Evolutionary conservation across 2,329 filamentous ascomycete species (phyloP).

Genomic region (Penicillium crustosum): DNA sequence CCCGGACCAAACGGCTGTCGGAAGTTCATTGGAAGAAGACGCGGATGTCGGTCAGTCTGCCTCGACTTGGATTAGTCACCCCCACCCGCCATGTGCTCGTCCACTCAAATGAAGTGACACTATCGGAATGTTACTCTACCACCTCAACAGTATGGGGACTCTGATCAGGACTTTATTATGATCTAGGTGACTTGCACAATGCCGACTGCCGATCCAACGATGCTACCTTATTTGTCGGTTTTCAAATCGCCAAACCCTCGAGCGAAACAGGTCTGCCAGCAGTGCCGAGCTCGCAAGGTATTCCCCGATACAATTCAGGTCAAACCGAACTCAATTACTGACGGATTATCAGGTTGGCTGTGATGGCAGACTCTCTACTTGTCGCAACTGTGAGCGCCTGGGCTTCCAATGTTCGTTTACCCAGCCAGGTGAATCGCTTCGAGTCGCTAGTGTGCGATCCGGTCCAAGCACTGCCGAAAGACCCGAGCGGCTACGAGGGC

Average conservation of each 20-base stretch:
- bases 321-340: background rate
- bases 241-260: background rate
- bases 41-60: background rate
- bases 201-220: background rate
- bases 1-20: background rate
- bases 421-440: background rate
- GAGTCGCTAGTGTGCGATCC: too few species aligned
- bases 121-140: background rate
- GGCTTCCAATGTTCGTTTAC: conserved; percentile 1
- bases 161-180: background rate
- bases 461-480: background rate
- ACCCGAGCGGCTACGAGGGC: background rate
- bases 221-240: background rate
- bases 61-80: background rate
- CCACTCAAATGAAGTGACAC: background rate
- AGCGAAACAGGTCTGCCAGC: background rate
- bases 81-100: background rate
- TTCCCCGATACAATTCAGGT: background rate
- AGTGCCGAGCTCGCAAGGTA: conserved; percentile 1
- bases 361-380: background rate
- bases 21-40: background rate
- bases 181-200: background rate
- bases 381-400: conserved; percentile 1
- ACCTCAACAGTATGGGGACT: background rate
- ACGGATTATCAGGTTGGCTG: background rate